These are phyloP conservation scores for Fusarium haematococcum DNA, from an alignment of 2,329 filamentous ascomycete species.

Conservation along the genomic window DNA sequence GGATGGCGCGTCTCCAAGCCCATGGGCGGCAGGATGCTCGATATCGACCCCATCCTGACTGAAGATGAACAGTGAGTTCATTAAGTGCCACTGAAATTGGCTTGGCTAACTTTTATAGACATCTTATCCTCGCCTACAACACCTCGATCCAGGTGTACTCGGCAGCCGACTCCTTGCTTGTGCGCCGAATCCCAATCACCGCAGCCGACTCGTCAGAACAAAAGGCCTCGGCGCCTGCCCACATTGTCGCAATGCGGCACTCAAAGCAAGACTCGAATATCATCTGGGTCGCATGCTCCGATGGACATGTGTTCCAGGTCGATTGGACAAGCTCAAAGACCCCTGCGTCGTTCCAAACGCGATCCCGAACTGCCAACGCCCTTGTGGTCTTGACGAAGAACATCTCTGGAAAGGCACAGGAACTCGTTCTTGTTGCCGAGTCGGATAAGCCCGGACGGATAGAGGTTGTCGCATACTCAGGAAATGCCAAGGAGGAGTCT, in stretches of 20 bases:
- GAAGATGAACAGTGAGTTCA: slow-evolving; percentile 68
- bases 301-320: slow-evolving; percentile 67
- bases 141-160: slow-evolving; percentile 85
- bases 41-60: slow-evolving; percentile 73
- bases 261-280: slow-evolving; percentile 57
- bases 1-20: slow-evolving; percentile 73
- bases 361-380: slow-evolving; percentile 58
- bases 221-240: slow-evolving; percentile 42
- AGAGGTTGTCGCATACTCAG: slow-evolving; percentile 61
- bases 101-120: slow-evolving; percentile 58
- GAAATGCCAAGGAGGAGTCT: slow-evolving; percentile 44
- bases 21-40: slow-evolving; percentile 73
- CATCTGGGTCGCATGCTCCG: slow-evolving; percentile 71
- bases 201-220: slow-evolving; percentile 43
- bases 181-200: slow-evolving; percentile 74
- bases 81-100: not conserved
- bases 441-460: slow-evolving; percentile 50
- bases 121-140: slow-evolving; percentile 80
- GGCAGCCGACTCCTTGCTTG: slow-evolving; percentile 81
- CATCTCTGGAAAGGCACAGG: slow-evolving; percentile 50
- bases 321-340: slow-evolving; percentile 66
- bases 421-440: slow-evolving; percentile 62
- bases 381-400: slow-evolving; percentile 57
- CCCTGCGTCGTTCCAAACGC: slow-evolving; percentile 56
- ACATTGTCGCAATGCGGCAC: slow-evolving; percentile 57